Conservation (phyloP, 805 yeast genomes). For the Clavispora santaluciae region DNA sequence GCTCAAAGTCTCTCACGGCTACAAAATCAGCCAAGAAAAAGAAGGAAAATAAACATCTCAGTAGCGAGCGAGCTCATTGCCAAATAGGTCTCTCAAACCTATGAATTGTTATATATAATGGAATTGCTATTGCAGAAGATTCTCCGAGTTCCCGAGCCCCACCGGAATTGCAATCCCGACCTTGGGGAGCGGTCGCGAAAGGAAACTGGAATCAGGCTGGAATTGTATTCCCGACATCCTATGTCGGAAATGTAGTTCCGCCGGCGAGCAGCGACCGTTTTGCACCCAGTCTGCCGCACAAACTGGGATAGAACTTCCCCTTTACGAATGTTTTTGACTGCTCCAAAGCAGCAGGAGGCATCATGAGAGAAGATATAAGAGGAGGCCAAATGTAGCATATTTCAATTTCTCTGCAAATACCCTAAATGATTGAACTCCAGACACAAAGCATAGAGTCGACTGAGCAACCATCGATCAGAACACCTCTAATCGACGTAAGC, state of each 20-base stretch:
- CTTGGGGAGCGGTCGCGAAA: too few relatives aligned
- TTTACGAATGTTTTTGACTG: not conserved
- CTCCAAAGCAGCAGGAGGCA: not conserved
- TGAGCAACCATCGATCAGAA: constrained; percentile 22
- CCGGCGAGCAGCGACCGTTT: not conserved
- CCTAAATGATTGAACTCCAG: not conserved
- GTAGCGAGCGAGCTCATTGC: too few relatives aligned
- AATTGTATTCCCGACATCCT: constrained; percentile 3
- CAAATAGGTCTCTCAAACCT: too few relatives aligned
- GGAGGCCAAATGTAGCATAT: not conserved
- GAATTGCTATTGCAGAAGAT: too few relatives aligned
- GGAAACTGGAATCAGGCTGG: not conserved
- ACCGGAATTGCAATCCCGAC: constrained; percentile 6
- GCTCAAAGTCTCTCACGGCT: too few relatives aligned
- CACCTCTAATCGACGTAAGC: constrained; percentile 40
- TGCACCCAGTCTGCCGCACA: not conserved
- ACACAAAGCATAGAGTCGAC: not conserved
- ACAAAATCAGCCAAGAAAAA: too few relatives aligned
- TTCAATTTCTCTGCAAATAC: not conserved
- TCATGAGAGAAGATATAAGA: not conserved
- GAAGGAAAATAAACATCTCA: too few relatives aligned
- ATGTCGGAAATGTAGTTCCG: constrained; percentile 9
- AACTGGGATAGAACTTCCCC: not conserved
- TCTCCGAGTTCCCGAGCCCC: too few relatives aligned
- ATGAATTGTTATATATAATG: too few relatives aligned